These are phyloP conservation scores for Colletotrichum costaricense DNA, from an alignment of 2,329 filamentous ascomycete genomes.

Conservation along the genomic window DNA sequence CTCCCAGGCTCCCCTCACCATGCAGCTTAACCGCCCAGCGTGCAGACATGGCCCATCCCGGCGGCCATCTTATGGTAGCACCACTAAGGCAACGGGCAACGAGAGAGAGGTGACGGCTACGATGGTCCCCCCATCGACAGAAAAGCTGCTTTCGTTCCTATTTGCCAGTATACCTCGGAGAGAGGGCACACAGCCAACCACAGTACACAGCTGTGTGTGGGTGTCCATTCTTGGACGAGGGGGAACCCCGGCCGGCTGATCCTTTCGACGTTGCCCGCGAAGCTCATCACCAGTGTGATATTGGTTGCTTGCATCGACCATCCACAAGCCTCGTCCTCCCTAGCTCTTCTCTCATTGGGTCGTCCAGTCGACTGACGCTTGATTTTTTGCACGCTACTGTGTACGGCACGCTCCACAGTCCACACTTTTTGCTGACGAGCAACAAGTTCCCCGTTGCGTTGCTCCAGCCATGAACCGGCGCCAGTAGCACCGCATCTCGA, in stretches of 20 bases:
- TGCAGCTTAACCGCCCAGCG: conserved; percentile 35
- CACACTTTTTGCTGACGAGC: neutral
- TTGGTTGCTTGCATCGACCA: conserved; percentile 34
- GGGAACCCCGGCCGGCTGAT: conserved; percentile 26
- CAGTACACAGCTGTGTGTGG: neutral
- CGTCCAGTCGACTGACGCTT: conserved; percentile 27
- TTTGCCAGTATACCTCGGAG: conserved; percentile 26
- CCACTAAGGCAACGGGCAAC: conserved; percentile 25
- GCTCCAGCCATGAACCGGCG: conserved; percentile 30
- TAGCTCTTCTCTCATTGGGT: conserved; percentile 31
- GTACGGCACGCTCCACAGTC: conserved; percentile 13
- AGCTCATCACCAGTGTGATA: conserved; percentile 36
- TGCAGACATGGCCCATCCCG: conserved; percentile 33
- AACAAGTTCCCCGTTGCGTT: conserved; percentile 16
- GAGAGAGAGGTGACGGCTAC: conserved; percentile 12
- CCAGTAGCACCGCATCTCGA: conserved; percentile 31
- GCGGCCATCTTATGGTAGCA: conserved; percentile 27
- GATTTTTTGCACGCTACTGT: conserved; percentile 12
- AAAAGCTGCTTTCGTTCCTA: conserved; percentile 15
- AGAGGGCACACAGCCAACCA: neutral
- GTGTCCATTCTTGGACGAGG: conserved; percentile 21
- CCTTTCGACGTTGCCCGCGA: conserved; percentile 18
- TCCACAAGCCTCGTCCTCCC: conserved; percentile 28
- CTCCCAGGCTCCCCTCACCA: conserved; percentile 16
- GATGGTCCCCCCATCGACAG: neutral